phyloP scores from a whole-genome alignment of 768 basidiomycete genomes.

The Auricularia heimuer region DNA sequence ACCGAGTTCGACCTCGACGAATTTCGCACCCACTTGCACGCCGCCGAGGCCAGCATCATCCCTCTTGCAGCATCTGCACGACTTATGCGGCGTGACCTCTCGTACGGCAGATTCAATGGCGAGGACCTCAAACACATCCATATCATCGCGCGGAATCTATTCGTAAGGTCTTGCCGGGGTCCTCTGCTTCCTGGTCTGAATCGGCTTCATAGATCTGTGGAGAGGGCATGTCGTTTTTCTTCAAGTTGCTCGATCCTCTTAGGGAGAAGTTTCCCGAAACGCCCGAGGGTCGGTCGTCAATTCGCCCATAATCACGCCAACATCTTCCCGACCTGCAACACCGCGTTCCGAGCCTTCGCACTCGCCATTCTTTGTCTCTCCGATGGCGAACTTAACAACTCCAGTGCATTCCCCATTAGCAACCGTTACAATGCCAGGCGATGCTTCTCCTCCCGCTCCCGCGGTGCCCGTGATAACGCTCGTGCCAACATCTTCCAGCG shows the following conservation, averaged over 20 bases:
- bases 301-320: conserved; percentile 32
- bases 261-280: conserved; percentile 40
- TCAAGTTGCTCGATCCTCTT: conserved; percentile 51
- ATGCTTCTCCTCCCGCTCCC: neutral
- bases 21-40: conserved; percentile 24
- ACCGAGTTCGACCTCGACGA: conserved; percentile 29
- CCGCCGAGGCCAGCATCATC: conserved; percentile 40
- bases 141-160: conserved; percentile 29
- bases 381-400: too few relatives aligned
- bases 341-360: conserved; percentile 25
- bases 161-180: neutral
- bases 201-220: conserved; percentile 25
- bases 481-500: neutral
- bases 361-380: conserved; percentile 9
- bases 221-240: conserved; percentile 57
- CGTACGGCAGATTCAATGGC: conserved; percentile 51
- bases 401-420: too few relatives aligned
- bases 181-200: conserved; percentile 23
- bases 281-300: neutral
- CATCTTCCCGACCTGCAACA: conserved; percentile 24
- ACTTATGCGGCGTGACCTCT: conserved; percentile 48
- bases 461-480: neutral
- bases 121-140: conserved; percentile 46
- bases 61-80: conserved; percentile 41
- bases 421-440: neutral